A percentile compares a stretch with the other conserved stretches of the same genome.
These are phyloP conservation scores for Coccinonectria pachysandricola DNA, from an alignment of 2,329 filamentous ascomycete species.

Conservation along the genomic window DNA sequence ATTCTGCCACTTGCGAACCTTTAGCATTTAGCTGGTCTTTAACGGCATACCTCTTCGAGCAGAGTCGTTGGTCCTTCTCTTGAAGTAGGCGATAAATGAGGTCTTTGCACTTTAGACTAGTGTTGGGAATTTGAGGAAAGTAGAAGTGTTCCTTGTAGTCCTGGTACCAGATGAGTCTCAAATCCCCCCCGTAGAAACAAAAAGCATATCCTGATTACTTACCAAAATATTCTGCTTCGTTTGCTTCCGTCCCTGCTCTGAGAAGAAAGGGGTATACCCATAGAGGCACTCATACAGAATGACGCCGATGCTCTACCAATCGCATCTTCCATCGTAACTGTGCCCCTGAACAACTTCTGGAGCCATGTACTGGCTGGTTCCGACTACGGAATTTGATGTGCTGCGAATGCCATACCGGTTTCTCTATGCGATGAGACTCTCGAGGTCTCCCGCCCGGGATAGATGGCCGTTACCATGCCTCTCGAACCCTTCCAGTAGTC, in stretches of 20 bases:
- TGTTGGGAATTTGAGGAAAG: constrained; percentile 57
- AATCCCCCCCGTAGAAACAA: too few relatives aligned
- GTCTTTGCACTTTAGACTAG: constrained; percentile 65
- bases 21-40: constrained; percentile 41
- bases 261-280: constrained; percentile 80
- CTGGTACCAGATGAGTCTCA: constrained; percentile 29
- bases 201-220: constrained; percentile 27
- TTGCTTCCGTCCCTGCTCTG: constrained; percentile 63
- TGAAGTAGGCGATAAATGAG: constrained; percentile 63
- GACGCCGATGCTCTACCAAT: constrained; percentile 94
- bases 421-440: constrained; percentile 54
- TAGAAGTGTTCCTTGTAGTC: constrained; percentile 59
- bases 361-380: constrained; percentile 97
- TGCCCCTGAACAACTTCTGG: constrained; percentile 81
- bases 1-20: constrained; percentile 11
- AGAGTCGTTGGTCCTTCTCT: constrained; percentile 66
- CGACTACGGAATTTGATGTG: constrained; percentile 76
- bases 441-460: constrained; percentile 19
- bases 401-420: constrained; percentile 58
- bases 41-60: constrained; percentile 60
- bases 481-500: constrained; percentile 20
- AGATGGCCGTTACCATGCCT: constrained; percentile 23
- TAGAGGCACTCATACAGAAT: constrained; percentile 94
- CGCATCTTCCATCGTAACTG: constrained; percentile 82
- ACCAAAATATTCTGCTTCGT: constrained; percentile 82